Evolutionary conservation across 345 rosid species (phyloP), one percentile per base, ranked within the genome.

Genomic region (Eucalyptus albens): DNA sequence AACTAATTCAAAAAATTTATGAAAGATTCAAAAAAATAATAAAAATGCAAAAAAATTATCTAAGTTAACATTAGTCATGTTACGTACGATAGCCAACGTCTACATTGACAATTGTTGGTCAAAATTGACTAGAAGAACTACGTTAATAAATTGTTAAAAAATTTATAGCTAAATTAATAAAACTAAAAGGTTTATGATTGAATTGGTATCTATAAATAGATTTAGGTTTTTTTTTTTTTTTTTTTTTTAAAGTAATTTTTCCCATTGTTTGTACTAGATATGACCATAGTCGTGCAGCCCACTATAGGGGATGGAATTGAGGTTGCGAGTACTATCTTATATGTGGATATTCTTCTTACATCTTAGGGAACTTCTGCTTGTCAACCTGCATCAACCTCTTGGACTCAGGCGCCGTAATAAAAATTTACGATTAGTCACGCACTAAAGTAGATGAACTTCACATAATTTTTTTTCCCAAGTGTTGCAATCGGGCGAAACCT

Each of bases 1-100:
- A 56, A 56, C 0, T 56, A 56, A 56, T 22, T 56, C 1, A 56
- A 56, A 56, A 56, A 24, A 4, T 4, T 22, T 56, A 56, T 24
- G 11, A 24, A 24, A 56, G 62, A 56, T 56, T 56, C 3, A 56
- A 24, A 56, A 21, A 56, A 56, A 22, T 22, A 56, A 22, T 9
- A 9, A 56, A 4, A 22, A 22, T 56, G 29, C 6, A 56, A 56
- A 24, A 24, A 24, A 56, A 56, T 11, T 4, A 56, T 56, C 14
- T 6, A 56, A 9, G 13, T 56, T 2, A 24, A 1, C 6, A 24
- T 56, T 24, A 56, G 13, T 24, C 1, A 10, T 24, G 14, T 24
- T 24, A 56, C 0, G 29, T 4, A 56, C 1, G 11, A 19, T 10
- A 56, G 8, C 13, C 29, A 22, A 11, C 1, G 9, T 10, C 13